These are phyloP conservation scores for Leishmania martiniquensis DNA, from an alignment of 208 protist species.

Conservation along the genomic window DNA sequence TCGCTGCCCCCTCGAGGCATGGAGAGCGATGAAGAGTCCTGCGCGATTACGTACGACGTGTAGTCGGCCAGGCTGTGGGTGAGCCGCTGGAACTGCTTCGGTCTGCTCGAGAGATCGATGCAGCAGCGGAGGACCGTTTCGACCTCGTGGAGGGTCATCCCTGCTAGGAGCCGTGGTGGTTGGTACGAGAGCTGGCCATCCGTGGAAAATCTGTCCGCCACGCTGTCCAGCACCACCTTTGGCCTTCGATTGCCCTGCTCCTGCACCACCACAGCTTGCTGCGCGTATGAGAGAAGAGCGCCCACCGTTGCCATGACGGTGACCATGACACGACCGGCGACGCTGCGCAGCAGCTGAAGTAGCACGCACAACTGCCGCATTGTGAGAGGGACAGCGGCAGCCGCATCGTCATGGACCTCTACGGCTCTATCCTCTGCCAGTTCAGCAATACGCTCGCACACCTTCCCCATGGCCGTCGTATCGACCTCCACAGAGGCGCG, in stretches of 20 bases:
- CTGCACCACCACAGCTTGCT: slow-evolving; percentile 7
- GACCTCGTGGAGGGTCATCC: slow-evolving; percentile 21
- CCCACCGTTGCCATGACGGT: slow-evolving; percentile 37
- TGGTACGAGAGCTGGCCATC: background rate
- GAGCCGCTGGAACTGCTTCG: slow-evolving; percentile 24
- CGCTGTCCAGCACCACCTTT: background rate
- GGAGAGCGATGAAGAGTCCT: background rate
- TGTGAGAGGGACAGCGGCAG: slow-evolving; percentile 17
- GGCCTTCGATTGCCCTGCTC: background rate
- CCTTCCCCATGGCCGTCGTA: slow-evolving; percentile 29
- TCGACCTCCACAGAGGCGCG: slow-evolving; percentile 63
- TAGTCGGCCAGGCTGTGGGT: slow-evolving; percentile 18
- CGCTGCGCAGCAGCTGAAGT: slow-evolving; percentile 29
- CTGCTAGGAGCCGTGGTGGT: slow-evolving; percentile 11
- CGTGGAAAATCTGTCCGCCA: background rate
- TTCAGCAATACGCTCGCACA: slow-evolving; percentile 35
- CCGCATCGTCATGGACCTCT: background rate
- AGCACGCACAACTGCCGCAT: slow-evolving; percentile 30
- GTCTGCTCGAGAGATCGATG: slow-evolving; percentile 34
- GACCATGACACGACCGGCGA: slow-evolving; percentile 17
- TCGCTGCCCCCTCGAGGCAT: background rate
- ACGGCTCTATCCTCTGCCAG: slow-evolving; percentile 8
- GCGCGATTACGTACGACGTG: slow-evolving; percentile 9
- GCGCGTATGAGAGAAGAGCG: slow-evolving; percentile 34
- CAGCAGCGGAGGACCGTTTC: slow-evolving; percentile 35